Base-by-base conservation (phyloP, 768 basidiomycete species). In the Rubroboletus satanas region DNA sequence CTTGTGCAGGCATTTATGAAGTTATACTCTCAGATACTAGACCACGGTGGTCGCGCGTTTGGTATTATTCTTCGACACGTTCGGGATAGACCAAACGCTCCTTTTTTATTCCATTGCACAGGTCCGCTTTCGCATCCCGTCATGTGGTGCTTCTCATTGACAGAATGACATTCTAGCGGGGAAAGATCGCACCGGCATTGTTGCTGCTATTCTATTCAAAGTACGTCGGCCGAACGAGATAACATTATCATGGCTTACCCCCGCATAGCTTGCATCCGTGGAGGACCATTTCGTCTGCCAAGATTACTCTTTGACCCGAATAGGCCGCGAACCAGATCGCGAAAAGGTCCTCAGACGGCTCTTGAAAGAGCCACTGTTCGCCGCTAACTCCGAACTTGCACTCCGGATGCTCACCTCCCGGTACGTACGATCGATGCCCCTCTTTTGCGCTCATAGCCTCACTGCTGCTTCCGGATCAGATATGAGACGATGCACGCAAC, bases 321-420 rank as follows among this genome's bases (percentile, higher is more conserved):
- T 93, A 36, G 90, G 90, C 5, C 83, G 91, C 35, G 90, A 91
- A 67, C 90, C 90, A 18, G 82, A 83, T 12, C 80, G 90, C 28
- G 82, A 81, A 57, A 82, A 77, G 75, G 81, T 92, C 38, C 82
- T 90, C 75, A 71, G 75, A 38, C 79, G 90, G 7, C 77, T 92
- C 29, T 72, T 77, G 9, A 84, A 84, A 61, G 86, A 89, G 54
- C 87, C 90, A 0, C 56, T 88, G 12, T 91, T 91, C 59, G 84
- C 86, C 1, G 77, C 83, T 7, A 86, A 90, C 60, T 82, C 78
- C 39, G 81, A 87, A 52, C 87, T 88, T 23, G 88, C 88, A 2
- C 73, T 89, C n/a, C 90, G 88, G 57, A 88, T 91, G 87, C 82
- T 92, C 49, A 82, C 85, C 5, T 90, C 88, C 61, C 80, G 85